Evolutionary conservation across 805 yeast species (phyloP), one percentile per base, ranked within the genome.

Genomic region (Saccharomycodes ludwigii): DNA sequence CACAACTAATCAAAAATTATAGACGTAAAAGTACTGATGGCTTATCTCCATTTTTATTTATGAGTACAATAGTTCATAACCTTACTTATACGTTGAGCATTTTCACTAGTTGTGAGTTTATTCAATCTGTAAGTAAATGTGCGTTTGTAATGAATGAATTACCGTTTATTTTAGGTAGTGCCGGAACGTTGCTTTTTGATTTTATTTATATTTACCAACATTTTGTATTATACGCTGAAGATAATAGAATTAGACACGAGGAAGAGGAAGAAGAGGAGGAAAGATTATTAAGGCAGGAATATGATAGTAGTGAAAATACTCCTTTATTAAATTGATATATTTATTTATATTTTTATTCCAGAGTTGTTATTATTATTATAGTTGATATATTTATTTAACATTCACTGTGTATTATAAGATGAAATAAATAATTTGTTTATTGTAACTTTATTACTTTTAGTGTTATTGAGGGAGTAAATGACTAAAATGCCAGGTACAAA

Each of bases 111-210:
- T 67, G 81, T 56, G 62, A 63, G 10, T 73, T 72, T 52, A 39
- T 43, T 6, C 44, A 43, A n/a, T 48, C 56, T 11, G 56, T 52
- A 1, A 56, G 61, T 24, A 60, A 58, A 41, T 42, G 41, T 33
- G 56, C 41, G 6, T 86, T 80, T 47, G 54, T 84, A 18, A 41
- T 59, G 40, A 74, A 71, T 29, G 94, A 85, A 45, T 50, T 83
- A 32, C 95, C 96, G 0, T 86, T 76, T 47, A 63, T 88, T 20
- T 46, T 84, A 17, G 95, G 96, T 1, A 76, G 91, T 41, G 68
- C 83, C 0, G 95, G 96, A 6, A 85, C 96, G 0, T 67, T 85
- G 13, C 41, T 73, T 3, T 84, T 86, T 52, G 96, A 86, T 50
- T 38, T 74, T 23, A 56, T 71, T 3, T 78, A 76, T 48, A 76